Conservation (phyloP, 805 yeast species). For the Grigorovia yakushimaensis region DNA sequence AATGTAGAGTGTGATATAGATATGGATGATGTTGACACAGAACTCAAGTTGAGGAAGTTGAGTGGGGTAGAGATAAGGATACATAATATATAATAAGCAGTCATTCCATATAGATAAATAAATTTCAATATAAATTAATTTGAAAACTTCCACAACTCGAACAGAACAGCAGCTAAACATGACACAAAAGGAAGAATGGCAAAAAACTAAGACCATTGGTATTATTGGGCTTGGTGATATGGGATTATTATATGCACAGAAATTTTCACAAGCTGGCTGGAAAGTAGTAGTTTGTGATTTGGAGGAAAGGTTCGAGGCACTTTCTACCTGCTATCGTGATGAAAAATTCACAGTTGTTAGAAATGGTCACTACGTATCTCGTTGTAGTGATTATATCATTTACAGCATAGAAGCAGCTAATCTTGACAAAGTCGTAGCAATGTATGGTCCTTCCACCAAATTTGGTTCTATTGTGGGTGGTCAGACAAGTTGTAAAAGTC, state of each 20-base stretch:
- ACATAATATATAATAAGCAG: too few relatives aligned
- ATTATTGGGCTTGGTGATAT: conserved; percentile 95
- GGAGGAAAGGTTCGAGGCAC: conserved; percentile 48
- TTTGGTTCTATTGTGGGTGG: conserved; percentile 93
- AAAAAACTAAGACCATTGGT: conserved; percentile 53
- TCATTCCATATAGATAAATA: too few relatives aligned
- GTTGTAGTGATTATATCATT: conserved; percentile 71
- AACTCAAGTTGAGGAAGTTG: conserved; percentile 29
- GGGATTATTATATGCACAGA: conserved; percentile 81
- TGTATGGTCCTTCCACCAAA: conserved; percentile 83
- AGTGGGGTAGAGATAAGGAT: conserved; percentile 38
- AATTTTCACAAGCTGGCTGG: conserved; percentile 81
- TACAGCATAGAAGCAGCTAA: conserved; percentile 92
- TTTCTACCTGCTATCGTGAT: conserved; percentile 33
- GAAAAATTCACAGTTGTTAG: conserved; percentile 46
- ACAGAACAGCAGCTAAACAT: not conserved
- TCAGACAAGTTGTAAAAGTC: conserved; percentile 89
- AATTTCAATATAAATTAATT: too few relatives aligned
- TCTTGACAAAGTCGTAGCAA: conserved; percentile 57
- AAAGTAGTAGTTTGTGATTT: conserved; percentile 79
- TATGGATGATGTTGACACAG: conserved; percentile 27
- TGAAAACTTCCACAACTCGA: not conserved
- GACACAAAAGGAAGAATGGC: conserved; percentile 27
- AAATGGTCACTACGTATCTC: conserved; percentile 78
- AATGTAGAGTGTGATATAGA: too few relatives aligned